These are phyloP conservation scores for Podosphaera leucotricha DNA, from an alignment of 2,329 filamentous ascomycete genomes.

Conservation along the genomic window DNA sequence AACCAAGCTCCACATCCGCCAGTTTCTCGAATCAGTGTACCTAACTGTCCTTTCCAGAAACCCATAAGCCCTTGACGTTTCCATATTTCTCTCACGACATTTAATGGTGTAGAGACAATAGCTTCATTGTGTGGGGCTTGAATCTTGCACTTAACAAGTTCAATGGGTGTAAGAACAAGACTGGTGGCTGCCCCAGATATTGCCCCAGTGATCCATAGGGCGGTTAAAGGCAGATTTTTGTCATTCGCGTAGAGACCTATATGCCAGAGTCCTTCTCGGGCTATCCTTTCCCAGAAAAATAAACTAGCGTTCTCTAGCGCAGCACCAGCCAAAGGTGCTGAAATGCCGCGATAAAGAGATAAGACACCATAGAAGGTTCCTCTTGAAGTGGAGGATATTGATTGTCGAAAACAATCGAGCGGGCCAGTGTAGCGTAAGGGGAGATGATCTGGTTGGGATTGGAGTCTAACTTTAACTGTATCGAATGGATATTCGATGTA, in stretches of 20 bases:
- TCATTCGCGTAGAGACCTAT: slow-evolving; percentile 25
- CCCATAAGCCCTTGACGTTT: slow-evolving; percentile 59
- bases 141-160: slow-evolving; percentile 96
- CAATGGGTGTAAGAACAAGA: slow-evolving; percentile 76
- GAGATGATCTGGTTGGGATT: slow-evolving; percentile 74
- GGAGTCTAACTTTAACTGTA: slow-evolving; percentile 89
- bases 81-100: slow-evolving; percentile 58
- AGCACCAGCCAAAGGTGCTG: slow-evolving; percentile 70
- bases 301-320: slow-evolving; percentile 80
- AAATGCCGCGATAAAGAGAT: slow-evolving; percentile 70
- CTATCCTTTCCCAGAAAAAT: slow-evolving; percentile 71
- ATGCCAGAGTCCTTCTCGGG: slow-evolving; percentile 40
- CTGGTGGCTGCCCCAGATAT: slow-evolving; percentile 77
- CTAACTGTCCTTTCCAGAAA: slow-evolving; percentile 89
- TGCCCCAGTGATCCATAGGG: slow-evolving; percentile 59
- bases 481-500: slow-evolving; percentile 98
- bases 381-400: slow-evolving; percentile 38
- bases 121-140: slow-evolving; percentile 38
- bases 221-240: slow-evolving; percentile 45
- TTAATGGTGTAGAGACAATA: slow-evolving; percentile 35
- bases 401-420: slow-evolving; percentile 80
- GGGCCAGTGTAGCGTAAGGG: slow-evolving; percentile 69
- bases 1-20: slow-evolving; percentile 94
- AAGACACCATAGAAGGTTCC: slow-evolving; percentile 28
- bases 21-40: slow-evolving; percentile 80